phyloP scores from a whole-genome alignment of 306 rosid genomes.

The Luffa acutangula region DNA sequence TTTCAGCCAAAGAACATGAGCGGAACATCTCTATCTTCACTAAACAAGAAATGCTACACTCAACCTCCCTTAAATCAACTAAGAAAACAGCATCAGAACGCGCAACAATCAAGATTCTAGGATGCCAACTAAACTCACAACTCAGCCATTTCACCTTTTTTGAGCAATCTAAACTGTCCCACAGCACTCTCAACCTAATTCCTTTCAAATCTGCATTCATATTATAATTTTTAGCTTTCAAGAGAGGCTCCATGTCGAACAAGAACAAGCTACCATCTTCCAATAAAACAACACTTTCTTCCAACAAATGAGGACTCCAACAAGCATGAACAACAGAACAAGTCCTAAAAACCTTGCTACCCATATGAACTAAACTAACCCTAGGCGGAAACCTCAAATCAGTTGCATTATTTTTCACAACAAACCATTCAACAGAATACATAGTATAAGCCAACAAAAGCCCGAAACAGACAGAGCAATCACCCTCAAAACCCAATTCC shows the following conservation, averaged over 20 bases:
- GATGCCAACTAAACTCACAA: slow-evolving; percentile 72
- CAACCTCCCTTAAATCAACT: slow-evolving; percentile 39
- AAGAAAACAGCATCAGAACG: slow-evolving; percentile 47
- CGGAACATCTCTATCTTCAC: slow-evolving; percentile 37
- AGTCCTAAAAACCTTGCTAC: slow-evolving; percentile 39
- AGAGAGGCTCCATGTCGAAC: slow-evolving; percentile 45
- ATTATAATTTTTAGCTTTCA: neutral
- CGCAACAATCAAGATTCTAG: slow-evolving; percentile 42
- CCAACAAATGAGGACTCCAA: slow-evolving; percentile 52
- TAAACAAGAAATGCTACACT: slow-evolving; percentile 32
- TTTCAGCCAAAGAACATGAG: slow-evolving; percentile 24
- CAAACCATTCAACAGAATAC: slow-evolving; percentile 53
- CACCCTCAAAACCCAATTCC: neutral
- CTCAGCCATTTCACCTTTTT: slow-evolving; percentile 36
- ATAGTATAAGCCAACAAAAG: slow-evolving; percentile 36
- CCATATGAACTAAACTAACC: slow-evolving; percentile 21
- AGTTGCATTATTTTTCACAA: slow-evolving; percentile 8
- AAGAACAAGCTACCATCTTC: slow-evolving; percentile 46
- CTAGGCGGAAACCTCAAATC: slow-evolving; percentile 11
- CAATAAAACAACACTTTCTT: slow-evolving; percentile 43
- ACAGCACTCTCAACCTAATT: slow-evolving; percentile 34
- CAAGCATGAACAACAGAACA: slow-evolving; percentile 41
- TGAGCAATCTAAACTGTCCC: slow-evolving; percentile 21
- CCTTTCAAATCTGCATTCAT: slow-evolving; percentile 23
- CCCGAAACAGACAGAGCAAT: slow-evolving; percentile 26